phyloP scores from a whole-genome alignment of 2,329 filamentous ascomycete genomes.

The Lecanicillium sp. region DNA sequence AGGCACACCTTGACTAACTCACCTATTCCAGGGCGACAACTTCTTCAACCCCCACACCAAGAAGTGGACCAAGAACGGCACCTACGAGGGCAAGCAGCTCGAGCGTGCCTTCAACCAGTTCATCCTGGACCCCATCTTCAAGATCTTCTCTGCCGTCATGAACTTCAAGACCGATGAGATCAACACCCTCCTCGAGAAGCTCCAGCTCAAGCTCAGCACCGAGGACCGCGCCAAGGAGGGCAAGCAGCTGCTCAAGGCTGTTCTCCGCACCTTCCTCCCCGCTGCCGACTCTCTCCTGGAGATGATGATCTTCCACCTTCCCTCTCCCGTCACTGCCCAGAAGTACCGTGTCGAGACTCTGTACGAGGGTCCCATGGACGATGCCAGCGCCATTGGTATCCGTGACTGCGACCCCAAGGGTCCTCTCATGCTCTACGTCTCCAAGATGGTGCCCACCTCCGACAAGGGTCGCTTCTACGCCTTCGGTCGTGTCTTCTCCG shows the following conservation, averaged over 20 bases:
- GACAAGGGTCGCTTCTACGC: conserved; percentile 99
- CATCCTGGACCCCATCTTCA: conserved; percentile 99
- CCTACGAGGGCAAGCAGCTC: conserved; percentile 76
- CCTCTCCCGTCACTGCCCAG: conserved; percentile 92
- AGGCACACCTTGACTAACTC: conserved; percentile 1
- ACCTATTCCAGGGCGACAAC: conserved; percentile 67
- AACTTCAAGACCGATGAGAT: conserved; percentile 98
- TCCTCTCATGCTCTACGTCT: conserved; percentile 99
- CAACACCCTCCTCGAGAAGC: conserved; percentile 76
- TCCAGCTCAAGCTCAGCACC: conserved; percentile 78
- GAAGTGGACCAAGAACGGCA: conserved; percentile 94
- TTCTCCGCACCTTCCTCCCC: conserved; percentile 98
- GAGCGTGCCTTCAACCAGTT: conserved; percentile 99
- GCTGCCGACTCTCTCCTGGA: conserved; percentile 96
- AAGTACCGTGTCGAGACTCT: conserved; percentile 97
- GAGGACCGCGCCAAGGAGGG: conserved; percentile 93
- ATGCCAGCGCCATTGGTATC: conserved; percentile 91
- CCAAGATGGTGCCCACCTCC: conserved; percentile 99
- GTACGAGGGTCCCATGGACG: conserved; percentile 94
- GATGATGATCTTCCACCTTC: conserved; percentile 99
- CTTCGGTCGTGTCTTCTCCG: conserved; percentile 99
- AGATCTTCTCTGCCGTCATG: conserved; percentile 93
- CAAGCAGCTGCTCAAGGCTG: conserved; percentile 94
- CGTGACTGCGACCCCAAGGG: conserved; percentile 97
- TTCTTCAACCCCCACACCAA: conserved; percentile 99